phyloP scores from a whole-genome alignment of 345 rosid species.

The Arabidopsis suecica region DNA sequence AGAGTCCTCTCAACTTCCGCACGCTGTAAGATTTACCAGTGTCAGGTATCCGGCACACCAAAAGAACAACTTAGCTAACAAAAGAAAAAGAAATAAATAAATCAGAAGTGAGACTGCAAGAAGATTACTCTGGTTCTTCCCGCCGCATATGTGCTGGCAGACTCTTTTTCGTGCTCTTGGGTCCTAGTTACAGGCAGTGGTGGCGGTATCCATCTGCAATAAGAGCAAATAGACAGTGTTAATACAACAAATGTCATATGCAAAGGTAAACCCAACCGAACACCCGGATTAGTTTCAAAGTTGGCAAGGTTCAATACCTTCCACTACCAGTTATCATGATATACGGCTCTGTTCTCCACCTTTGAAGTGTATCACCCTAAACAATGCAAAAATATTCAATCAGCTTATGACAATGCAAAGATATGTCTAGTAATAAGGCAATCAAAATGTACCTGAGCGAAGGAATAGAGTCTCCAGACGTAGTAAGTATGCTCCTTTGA shows the following conservation, averaged over 20 bases:
- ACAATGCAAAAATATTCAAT: constrained; percentile 8
- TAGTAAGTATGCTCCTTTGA: constrained; percentile 96
- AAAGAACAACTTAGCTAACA: background rate
- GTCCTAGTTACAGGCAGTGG: constrained; percentile 74
- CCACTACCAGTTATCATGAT: constrained; percentile 99
- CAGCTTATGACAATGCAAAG: constrained; percentile 17
- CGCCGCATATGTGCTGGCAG: constrained; percentile 84
- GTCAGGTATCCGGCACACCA: constrained; percentile 6
- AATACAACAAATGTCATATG: background rate
- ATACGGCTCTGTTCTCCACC: constrained; percentile 98
- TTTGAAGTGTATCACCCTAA: constrained; percentile 97
- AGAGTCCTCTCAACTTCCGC: constrained; percentile 81
- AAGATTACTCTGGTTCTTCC: constrained; percentile 93
- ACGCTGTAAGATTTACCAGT: constrained; percentile 60
- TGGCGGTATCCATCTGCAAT: constrained; percentile 93
- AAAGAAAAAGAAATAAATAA: background rate
- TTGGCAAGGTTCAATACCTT: constrained; percentile 56
- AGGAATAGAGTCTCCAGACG: constrained; percentile 97
- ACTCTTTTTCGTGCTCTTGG: constrained; percentile 89
- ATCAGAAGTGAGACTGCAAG: constrained; percentile 23
- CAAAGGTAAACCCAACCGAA: constrained; percentile 5
- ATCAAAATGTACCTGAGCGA: constrained; percentile 76
- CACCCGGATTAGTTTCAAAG: constrained; percentile 1
- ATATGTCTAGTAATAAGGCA: constrained; percentile 8
- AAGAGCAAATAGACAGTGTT: constrained; percentile 5